phyloP scores from a whole-genome alignment of 192 early-diverging fungal species.

The Backusella psychrophila region DNA sequence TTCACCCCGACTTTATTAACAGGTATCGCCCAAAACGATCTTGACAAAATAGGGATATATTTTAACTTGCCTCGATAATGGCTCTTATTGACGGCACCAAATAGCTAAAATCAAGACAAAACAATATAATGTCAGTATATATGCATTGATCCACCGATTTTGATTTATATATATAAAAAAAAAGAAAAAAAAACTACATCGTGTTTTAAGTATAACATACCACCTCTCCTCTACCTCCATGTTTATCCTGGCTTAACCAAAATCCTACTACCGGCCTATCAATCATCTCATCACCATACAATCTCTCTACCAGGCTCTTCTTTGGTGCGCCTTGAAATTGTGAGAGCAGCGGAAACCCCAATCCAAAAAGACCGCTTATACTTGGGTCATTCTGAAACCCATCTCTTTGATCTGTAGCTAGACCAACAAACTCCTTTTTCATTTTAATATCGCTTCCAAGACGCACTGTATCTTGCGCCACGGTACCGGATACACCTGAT shows the following conservation, averaged over 20 bases:
- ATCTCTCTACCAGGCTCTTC: slow-evolving; percentile 5
- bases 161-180: background rate
- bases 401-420: slow-evolving; percentile 55
- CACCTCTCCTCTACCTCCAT: slow-evolving; percentile 43
- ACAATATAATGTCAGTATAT: background rate
- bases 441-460: slow-evolving; percentile 51
- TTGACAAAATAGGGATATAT: slow-evolving; percentile 50
- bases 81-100: slow-evolving; percentile 51
- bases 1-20: slow-evolving; percentile 36
- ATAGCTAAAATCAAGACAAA: slow-evolving; percentile 10
- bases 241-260: slow-evolving; percentile 29
- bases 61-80: slow-evolving; percentile 53
- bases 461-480: slow-evolving; percentile 46
- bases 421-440: slow-evolving; percentile 56
- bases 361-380: slow-evolving; percentile 66
- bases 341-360: slow-evolving; percentile 48
- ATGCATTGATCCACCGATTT: background rate
- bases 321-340: background rate
- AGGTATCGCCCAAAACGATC: slow-evolving; percentile 56
- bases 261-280: slow-evolving; percentile 25
- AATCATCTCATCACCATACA: slow-evolving; percentile 20
- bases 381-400: slow-evolving; percentile 51
- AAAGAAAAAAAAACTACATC: too few species aligned
- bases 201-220: slow-evolving; percentile 15
- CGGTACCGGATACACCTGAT: slow-evolving; percentile 35